Evolutionary conservation across 345 rosid genomes (phyloP).

Genomic region (Pseudoturritis turrita): DNA sequence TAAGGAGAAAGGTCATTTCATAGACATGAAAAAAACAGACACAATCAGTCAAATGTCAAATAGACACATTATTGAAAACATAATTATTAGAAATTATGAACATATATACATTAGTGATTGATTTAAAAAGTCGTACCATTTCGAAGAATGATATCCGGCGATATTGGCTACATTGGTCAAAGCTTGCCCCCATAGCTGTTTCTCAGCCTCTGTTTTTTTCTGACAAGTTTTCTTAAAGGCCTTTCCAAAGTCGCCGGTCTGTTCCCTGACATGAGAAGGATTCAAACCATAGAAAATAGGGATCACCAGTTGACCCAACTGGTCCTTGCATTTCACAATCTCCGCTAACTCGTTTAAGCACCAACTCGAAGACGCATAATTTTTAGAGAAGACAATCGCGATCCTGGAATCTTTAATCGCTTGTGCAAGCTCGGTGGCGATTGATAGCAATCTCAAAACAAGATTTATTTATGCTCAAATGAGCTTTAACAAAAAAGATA

Average conservation of each 20-base stretch:
- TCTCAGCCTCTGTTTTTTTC: neutral
- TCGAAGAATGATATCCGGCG: neutral
- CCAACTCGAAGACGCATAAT: neutral
- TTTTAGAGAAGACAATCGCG: neutral
- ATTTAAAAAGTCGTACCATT: neutral
- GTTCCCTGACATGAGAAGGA: too few relatives aligned
- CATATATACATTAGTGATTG: neutral
- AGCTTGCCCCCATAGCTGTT: neutral
- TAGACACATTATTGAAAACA: neutral
- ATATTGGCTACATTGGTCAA: neutral
- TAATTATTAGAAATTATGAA: too few relatives aligned
- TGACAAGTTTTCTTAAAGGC: too few relatives aligned
- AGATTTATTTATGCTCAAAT: too few relatives aligned
- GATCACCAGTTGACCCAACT: too few relatives aligned
- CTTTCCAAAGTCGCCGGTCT: too few relatives aligned
- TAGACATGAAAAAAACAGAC: neutral
- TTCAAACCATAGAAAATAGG: too few relatives aligned
- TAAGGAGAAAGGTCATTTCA: neutral
- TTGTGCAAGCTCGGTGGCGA: neutral
- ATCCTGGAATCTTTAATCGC: neutral
- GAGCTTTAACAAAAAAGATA: too few relatives aligned
- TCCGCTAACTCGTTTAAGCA: neutral
- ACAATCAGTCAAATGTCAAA: neutral
- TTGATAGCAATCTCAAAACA: too few relatives aligned
- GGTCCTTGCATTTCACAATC: neutral